These are phyloP conservation scores for Fusarium nodosum DNA, from an alignment of 2,329 filamentous ascomycete genomes.

Conservation along the genomic window DNA sequence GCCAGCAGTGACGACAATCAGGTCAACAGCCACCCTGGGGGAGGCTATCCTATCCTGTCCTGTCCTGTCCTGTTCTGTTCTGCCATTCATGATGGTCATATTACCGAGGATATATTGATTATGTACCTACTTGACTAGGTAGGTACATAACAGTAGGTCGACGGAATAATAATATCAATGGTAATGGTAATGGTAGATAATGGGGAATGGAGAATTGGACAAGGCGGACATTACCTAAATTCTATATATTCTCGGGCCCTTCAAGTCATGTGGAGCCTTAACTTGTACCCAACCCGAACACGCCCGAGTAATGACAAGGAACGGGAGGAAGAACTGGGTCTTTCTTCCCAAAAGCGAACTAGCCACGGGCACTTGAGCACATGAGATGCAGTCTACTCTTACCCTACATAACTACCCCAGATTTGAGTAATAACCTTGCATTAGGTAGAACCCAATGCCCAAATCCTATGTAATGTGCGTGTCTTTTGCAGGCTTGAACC, in stretches of 20 bases:
- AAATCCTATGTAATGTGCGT: not conserved
- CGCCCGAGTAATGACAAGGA: conserved; percentile 35
- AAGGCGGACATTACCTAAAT: conserved; percentile 23
- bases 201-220: conserved; percentile 9
- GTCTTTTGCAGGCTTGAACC: not conserved
- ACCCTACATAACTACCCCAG: conserved; percentile 37
- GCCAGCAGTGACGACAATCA: conserved; percentile 32
- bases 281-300: conserved; percentile 36
- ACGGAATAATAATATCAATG: not conserved
- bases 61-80: not conserved
- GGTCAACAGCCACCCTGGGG: conserved; percentile 36
- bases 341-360: conserved; percentile 27
- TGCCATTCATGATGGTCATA: conserved; percentile 2
- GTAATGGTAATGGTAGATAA: conserved; percentile 2
- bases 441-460: conserved; percentile 17
- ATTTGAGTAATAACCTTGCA: conserved; percentile 33
- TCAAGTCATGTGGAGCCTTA: conserved; percentile 9
- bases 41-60: too few species aligned
- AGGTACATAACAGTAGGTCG: not conserved
- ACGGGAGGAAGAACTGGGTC: conserved; percentile 13
- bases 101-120: conserved; percentile 3
- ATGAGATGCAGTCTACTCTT: conserved; percentile 23
- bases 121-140: not conserved
- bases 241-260: conserved; percentile 19
- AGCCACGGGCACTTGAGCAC: conserved; percentile 33